A percentile compares a stretch with the other conserved stretches of the same genome.
These are phyloP conservation scores for Kodamaea laetipori DNA, from an alignment of 805 yeast genomes.

Conservation along the genomic window DNA sequence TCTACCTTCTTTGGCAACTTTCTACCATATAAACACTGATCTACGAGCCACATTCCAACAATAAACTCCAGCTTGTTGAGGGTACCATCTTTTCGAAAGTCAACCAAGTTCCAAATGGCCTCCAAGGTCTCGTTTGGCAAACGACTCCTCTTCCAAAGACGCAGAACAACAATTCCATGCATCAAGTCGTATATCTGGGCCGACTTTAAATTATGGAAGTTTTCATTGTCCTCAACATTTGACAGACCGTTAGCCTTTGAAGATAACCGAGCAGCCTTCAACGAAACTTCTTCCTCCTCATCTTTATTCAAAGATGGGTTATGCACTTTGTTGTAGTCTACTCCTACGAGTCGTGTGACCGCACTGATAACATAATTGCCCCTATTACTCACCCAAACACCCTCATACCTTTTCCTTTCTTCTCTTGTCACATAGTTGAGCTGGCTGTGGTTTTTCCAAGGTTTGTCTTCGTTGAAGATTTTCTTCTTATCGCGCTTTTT, in stretches of 20 bases:
- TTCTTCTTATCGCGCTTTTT: conserved; percentile 41
- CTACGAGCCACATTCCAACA: conserved; percentile 98
- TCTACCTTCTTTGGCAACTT: conserved; percentile 76
- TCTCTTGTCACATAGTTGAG: conserved; percentile 50
- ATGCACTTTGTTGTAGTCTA: conserved; percentile 25
- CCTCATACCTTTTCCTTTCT: conserved; percentile 89
- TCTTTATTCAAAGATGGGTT: conserved; percentile 16
- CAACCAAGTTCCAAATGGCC: conserved; percentile 74
- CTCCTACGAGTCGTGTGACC: conserved; percentile 32
- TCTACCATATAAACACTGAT: conserved; percentile 91
- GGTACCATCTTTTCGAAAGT: conserved; percentile 66
- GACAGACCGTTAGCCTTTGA: conserved; percentile 25
- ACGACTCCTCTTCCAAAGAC: conserved; percentile 79
- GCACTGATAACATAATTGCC: conserved; percentile 56
- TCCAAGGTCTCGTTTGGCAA: conserved; percentile 59
- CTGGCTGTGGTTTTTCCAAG: conserved; percentile 86
- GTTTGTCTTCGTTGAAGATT: conserved; percentile 81
- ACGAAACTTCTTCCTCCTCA: conserved; percentile 23
- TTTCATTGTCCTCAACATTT: conserved; percentile 24
- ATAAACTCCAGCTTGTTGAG: conserved; percentile 79
- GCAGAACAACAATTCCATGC: conserved; percentile 67
- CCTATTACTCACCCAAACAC: conserved; percentile 88
- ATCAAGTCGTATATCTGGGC: conserved; percentile 38
- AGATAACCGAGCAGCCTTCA: conserved; percentile 40
- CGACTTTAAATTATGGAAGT: conserved; percentile 32